phyloP scores from a whole-genome alignment of 208 protist species.

The Leishmania turanica region DNA sequence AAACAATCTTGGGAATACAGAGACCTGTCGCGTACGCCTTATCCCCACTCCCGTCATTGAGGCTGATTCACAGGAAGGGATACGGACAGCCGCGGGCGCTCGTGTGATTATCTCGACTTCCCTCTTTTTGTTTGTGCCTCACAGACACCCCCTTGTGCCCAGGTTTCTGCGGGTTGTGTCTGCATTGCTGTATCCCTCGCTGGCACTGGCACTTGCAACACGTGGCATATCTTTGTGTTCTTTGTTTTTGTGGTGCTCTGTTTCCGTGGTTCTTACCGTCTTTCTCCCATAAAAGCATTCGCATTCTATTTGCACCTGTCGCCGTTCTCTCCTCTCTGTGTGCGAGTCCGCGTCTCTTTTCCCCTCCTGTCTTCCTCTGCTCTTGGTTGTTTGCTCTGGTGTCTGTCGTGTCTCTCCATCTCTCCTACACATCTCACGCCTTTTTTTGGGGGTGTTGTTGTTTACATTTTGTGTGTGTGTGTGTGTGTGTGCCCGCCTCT shows the following conservation, averaged over 20 bases:
- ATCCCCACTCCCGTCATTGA: background rate
- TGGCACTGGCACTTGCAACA: background rate
- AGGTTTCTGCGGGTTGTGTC: background rate
- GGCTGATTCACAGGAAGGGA: background rate
- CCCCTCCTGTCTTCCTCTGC: background rate
- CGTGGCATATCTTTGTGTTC: constrained; percentile 1
- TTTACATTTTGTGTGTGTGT: background rate
- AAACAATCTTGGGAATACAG: background rate
- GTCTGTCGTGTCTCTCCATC: background rate
- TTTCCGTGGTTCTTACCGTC: background rate
- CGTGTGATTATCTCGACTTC: background rate
- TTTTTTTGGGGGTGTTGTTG: background rate
- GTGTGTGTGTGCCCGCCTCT: background rate
- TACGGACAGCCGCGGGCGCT: background rate
- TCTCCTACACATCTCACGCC: background rate
- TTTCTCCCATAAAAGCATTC: background rate
- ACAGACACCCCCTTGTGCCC: background rate
- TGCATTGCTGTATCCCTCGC: background rate
- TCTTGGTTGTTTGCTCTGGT: background rate
- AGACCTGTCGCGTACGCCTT: background rate
- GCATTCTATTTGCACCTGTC: background rate
- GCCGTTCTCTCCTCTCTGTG: background rate
- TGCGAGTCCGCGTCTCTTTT: background rate
- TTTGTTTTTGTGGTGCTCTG: background rate
- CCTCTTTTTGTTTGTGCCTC: background rate